Conservation (phyloP, 805 yeast species). For the Pichia cabralensis region DNA sequence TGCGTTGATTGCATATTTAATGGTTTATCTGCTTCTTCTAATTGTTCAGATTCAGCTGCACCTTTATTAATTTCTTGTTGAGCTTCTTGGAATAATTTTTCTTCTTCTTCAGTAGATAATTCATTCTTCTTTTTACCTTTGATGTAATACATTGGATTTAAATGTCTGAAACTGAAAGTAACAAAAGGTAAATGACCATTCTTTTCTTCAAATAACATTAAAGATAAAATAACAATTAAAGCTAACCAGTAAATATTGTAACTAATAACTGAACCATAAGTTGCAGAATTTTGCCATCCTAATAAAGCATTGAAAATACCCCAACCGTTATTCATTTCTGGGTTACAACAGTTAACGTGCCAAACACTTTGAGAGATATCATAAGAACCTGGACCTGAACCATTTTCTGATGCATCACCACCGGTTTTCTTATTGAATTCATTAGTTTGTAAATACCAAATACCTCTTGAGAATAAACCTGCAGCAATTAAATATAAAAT, state of each 20-base stretch:
- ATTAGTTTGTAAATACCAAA: conserved; percentile 80
- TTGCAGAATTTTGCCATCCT: conserved; percentile 98
- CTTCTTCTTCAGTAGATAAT: conserved; percentile 41
- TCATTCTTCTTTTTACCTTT: conserved; percentile 58
- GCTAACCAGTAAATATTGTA: conserved; percentile 85
- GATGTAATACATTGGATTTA: conserved; percentile 68
- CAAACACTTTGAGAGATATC: conserved; percentile 71
- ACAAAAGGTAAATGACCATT: conserved; percentile 69
- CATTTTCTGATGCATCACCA: conserved; percentile 91
- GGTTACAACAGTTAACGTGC: conserved; percentile 98
- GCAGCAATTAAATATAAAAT: conserved; percentile 84
- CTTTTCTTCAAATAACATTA: conserved; percentile 79
- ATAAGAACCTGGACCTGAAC: conserved; percentile 93
- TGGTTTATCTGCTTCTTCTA: not conserved
- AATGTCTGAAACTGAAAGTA: conserved; percentile 33
- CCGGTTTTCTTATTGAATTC: conserved; percentile 60
- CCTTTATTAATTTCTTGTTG: conserved; percentile 12
- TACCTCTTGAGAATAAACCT: conserved; percentile 87
- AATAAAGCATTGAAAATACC: conserved; percentile 88
- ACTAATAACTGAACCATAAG: conserved; percentile 81
- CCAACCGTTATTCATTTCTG: conserved; percentile 90
- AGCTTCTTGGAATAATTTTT: conserved; percentile 39
- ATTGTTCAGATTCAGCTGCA: not conserved
- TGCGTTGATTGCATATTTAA: too few species aligned
- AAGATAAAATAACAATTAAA: conserved; percentile 41